Conservation (phyloP, 2,329 filamentous ascomycete species). For the Zalaria sp. region DNA sequence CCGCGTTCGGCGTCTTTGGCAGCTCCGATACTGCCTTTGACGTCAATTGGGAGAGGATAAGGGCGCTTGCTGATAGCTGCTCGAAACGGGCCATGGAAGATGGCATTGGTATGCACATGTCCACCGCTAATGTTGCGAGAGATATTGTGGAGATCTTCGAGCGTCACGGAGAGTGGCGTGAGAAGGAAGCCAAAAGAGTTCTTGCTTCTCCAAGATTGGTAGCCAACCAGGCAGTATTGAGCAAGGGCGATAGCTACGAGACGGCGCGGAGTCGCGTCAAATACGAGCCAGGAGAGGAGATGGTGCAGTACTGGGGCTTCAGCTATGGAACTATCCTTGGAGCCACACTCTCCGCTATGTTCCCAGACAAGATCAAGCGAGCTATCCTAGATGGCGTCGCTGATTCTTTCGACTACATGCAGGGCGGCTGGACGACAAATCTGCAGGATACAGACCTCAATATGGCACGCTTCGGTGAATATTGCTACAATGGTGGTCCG, state of each 20-base stretch:
- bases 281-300: conserved; percentile 14
- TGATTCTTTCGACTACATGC: conserved; percentile 32
- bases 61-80: conserved; percentile 18
- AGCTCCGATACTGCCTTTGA: conserved; percentile 25
- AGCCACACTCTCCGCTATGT: conserved; percentile 31
- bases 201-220: not conserved
- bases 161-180: conserved; percentile 20
- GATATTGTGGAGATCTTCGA: conserved; percentile 36
- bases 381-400: conserved; percentile 29
- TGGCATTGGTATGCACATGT: conserved; percentile 25
- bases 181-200: conserved; percentile 12
- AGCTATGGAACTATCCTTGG: conserved; percentile 34
- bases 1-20: conserved; percentile 20
- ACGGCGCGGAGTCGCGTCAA: conserved; percentile 13
- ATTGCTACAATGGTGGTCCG: conserved; percentile 37
- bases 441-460: conserved; percentile 41
- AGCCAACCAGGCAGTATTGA: conserved; percentile 5
- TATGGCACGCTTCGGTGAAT: conserved; percentile 37
- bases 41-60: conserved; percentile 22
- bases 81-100: conserved; percentile 5
- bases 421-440: conserved; percentile 32
- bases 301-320: conserved; percentile 26
- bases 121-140: conserved; percentile 30
- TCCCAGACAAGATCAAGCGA: conserved; percentile 26
- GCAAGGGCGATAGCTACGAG: conserved; percentile 11